A percentile compares a stretch with the other conserved stretches of the same genome.
These are phyloP conservation scores for Mycosphaerella sp. DNA, from an alignment of 2,329 filamentous ascomycete species.

Conservation along the genomic window DNA sequence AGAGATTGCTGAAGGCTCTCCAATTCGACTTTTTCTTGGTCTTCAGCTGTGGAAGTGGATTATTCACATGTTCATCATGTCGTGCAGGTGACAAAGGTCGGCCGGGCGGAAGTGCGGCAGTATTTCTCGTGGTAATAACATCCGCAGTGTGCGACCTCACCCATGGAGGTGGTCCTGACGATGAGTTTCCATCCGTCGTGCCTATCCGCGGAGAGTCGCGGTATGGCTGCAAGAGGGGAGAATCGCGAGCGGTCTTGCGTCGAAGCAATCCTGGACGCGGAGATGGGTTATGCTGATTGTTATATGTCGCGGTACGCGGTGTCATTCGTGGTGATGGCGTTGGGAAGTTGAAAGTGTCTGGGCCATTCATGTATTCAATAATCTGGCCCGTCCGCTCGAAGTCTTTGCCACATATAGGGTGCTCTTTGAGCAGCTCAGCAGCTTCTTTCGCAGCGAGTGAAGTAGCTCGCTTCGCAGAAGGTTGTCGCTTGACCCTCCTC, in stretches of 20 bases:
- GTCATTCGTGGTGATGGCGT: constrained; percentile 26
- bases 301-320: constrained; percentile 20
- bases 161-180: constrained; percentile 21
- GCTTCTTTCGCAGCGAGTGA: background rate
- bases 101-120: constrained; percentile 4
- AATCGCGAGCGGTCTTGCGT: constrained; percentile 3
- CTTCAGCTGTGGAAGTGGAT: constrained; percentile 4
- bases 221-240: constrained; percentile 9
- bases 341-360: constrained; percentile 28
- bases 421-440: constrained; percentile 5
- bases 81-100: constrained; percentile 8
- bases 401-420: constrained; percentile 16
- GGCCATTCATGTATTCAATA: constrained; percentile 24
- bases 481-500: constrained; percentile 12
- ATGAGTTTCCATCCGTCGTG: constrained; percentile 22
- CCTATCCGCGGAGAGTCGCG: constrained; percentile 19
- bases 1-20: constrained; percentile 27
- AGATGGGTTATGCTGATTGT: constrained; percentile 7
- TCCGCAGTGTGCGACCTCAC: constrained; percentile 23
- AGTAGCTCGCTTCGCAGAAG: constrained; percentile 1
- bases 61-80: background rate
- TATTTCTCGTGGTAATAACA: constrained; percentile 13
- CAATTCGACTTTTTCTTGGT: constrained; percentile 29
- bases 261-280: constrained; percentile 1
- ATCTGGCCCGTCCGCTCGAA: constrained; percentile 16